These are phyloP conservation scores for Gonium pectorale DNA, from an alignment of 139 green algal genomes.

Conservation along the genomic window DNA sequence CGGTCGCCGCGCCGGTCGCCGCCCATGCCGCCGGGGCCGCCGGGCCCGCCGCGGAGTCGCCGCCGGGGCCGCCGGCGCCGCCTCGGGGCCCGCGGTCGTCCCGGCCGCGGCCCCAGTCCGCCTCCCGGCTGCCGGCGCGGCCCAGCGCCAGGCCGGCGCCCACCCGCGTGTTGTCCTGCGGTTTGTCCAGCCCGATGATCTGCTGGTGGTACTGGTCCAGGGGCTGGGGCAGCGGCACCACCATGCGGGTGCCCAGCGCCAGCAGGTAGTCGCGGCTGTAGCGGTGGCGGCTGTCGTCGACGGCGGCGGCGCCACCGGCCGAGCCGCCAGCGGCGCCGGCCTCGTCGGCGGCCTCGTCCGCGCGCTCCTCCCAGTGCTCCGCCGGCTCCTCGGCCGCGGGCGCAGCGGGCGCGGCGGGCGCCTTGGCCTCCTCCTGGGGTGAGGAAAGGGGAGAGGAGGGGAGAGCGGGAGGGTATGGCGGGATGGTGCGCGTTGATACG, in stretches of 20 bases:
- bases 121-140: slow-evolving; percentile 17
- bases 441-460: no score
- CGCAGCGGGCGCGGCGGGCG: background rate
- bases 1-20: no score
- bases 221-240: background rate
- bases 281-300: background rate
- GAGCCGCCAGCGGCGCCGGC: slow-evolving; percentile 9
- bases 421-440: background rate
- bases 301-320: background rate
- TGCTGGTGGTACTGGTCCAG: slow-evolving; percentile 34
- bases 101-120: slow-evolving; percentile 1
- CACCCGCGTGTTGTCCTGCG: slow-evolving; percentile 33
- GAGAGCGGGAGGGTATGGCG: no score
- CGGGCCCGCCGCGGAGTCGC: background rate
- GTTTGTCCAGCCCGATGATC: slow-evolving; percentile 12
- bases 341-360: slow-evolving; percentile 1
- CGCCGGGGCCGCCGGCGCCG: slow-evolving; percentile 2
- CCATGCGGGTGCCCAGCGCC: background rate
- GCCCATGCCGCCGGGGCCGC: background rate
- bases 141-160: background rate
- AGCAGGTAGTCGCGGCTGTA: slow-evolving; percentile 35
- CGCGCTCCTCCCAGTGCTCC: slow-evolving; percentile 48
- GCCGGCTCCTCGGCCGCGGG: slow-evolving; percentile 1
- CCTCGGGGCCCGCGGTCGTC: background rate
- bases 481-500: no score